These are phyloP conservation scores for Asterionellopsis glacialis DNA, from an alignment of 108 stramenopile genomes.

Conservation along the genomic window DNA sequence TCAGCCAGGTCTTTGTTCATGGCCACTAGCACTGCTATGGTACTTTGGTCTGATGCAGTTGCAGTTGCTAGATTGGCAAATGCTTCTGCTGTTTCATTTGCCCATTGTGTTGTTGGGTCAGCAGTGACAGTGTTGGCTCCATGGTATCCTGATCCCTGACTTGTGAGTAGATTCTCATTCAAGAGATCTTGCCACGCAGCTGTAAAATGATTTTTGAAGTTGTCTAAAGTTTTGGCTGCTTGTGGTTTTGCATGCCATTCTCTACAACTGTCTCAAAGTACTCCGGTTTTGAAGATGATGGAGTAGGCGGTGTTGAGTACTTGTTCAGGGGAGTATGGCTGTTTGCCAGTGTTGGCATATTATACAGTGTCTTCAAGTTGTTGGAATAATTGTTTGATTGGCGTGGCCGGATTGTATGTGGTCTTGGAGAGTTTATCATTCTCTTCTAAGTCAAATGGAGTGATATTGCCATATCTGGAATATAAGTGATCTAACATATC, in stretches of 20 bases:
- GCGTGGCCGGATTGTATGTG: too few relatives aligned
- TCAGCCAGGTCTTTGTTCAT: neutral
- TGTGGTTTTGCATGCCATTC: neutral
- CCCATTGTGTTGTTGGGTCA: too few relatives aligned
- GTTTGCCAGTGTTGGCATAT: conserved; percentile 7
- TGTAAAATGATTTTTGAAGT: conserved; percentile 2
- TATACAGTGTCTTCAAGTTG: conserved; percentile 2
- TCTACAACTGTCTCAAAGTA: neutral
- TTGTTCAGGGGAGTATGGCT: conserved; percentile 3
- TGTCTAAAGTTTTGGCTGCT: conserved; percentile 6
- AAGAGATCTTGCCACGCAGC: too few relatives aligned
- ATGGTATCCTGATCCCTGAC: too few relatives aligned
- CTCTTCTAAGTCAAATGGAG: conserved; percentile 9
- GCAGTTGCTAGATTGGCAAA: too few relatives aligned
- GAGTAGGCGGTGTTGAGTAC: neutral
- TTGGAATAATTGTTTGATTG: conserved; percentile 15
- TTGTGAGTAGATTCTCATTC: too few relatives aligned
- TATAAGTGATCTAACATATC: too few relatives aligned
- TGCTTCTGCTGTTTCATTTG: too few relatives aligned
- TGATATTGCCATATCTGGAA: conserved; percentile 18
- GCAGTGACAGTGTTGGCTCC: neutral
- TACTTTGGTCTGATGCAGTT: too few relatives aligned
- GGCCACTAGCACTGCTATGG: neutral
- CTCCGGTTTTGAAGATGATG: neutral
- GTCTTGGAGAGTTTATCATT: conserved; percentile 1